Percentiles rank a stretch among this genome's conserved stretches.
Conservation (phyloP, 1,139 yeast species). For the Pichia cactophila region DNA sequence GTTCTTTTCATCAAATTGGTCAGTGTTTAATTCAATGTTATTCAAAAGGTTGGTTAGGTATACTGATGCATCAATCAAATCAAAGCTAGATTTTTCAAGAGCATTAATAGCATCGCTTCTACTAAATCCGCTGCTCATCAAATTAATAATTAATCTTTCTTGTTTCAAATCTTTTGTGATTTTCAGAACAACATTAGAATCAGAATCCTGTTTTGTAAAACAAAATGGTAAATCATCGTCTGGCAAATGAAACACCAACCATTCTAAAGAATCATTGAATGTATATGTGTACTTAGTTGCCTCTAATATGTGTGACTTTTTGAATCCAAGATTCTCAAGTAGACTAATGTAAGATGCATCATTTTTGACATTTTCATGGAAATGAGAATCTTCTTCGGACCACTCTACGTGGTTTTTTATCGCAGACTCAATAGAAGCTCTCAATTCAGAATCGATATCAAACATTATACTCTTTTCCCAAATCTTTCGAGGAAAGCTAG, state of each 20-base stretch:
- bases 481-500: constrained; percentile 47
- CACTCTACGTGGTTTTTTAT: constrained; percentile 50
- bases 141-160: constrained; percentile 46
- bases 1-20: constrained; percentile 4
- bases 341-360: constrained; percentile 15
- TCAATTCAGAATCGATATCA: constrained; percentile 41
- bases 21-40: neutral
- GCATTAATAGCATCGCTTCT: constrained; percentile 51
- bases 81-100: constrained; percentile 34
- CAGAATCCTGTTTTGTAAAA: constrained; percentile 39
- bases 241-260: constrained; percentile 82
- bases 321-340: constrained; percentile 53
- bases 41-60: constrained; percentile 33
- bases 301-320: constrained; percentile 61
- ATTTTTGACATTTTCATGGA: constrained; percentile 3
- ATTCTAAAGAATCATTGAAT: constrained; percentile 58
- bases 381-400: constrained; percentile 29
- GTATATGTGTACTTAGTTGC: constrained; percentile 53
- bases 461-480: constrained; percentile 50
- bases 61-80: constrained; percentile 48
- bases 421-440: constrained; percentile 48
- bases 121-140: constrained; percentile 64
- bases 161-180: constrained; percentile 38
- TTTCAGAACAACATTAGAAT: constrained; percentile 41
- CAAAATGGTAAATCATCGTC: constrained; percentile 81